Evolutionary conservation across 129 eudicot species (phyloP), one percentile per base, ranked within the genome.

Genomic region (Escallonia herrerae): DNA sequence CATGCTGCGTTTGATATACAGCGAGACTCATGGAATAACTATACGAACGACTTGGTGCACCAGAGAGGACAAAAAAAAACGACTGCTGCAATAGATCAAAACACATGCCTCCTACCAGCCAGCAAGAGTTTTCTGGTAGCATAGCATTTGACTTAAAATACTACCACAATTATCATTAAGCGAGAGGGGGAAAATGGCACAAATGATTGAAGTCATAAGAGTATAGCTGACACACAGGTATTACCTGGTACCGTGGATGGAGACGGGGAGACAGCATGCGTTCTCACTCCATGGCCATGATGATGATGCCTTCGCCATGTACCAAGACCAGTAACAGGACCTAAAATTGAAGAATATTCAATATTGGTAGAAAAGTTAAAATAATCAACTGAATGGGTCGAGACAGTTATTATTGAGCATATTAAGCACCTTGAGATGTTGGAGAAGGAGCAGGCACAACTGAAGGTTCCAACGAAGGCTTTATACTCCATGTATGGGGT

Each of bases 161-260:
- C 33, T 22, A 22, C 33, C 33, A 22, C 33, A 22, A 22, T 22
- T 22, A 22, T 22, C 33, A 1, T 22, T 22, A 1, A 22, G 33
- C 33, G 33, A 22, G 33, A 22, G 33, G 33, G 33, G 1, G 1
- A 22, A 22, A 22, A 22, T 22, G 33, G 33, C 33, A 22, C 33
- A 0, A 22, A 22, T 22, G 33, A 22, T 22, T 22, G 0, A 22
- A 22, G 33, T 22, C 33, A 22, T 22, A 22, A 22, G 33, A 22
- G 33, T 22, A 22, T 14, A 53, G n/a, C 22, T 53, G 33, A 53
- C 5, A 3, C 58, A n/a, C 38, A n/a, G n/a, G 44, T 51, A 45
- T 66, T 75, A 87, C 97, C 97, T 82, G 96, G 80, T 67, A 67
- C 65, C 12, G 83, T 64, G 8, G 96, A 77, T 48, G 97, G 96